Evolutionary conservation across 2,329 filamentous ascomycete species (phyloP), one percentile per base, ranked within the genome.

Genomic region (Fusarium luffae): DNA sequence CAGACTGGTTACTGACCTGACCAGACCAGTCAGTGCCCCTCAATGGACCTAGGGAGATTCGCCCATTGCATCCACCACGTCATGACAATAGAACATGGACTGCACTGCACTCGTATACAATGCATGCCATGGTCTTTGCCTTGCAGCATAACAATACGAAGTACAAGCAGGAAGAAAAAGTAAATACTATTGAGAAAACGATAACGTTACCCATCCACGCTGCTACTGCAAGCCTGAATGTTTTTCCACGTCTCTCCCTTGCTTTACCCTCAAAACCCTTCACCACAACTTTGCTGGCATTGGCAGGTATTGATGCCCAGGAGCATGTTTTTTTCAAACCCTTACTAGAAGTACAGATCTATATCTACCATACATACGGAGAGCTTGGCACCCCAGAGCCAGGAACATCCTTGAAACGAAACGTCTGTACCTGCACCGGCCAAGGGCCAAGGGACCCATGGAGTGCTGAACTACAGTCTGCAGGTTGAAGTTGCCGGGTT

Each of bases 361-460:
- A 41, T 27, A 51, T 55, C 23, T 32, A 28, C 21, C 54, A 54
- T 10, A 54, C 28, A 43, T 23, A 37, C 5, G 32, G 37, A 46
- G 47, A 51, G 60, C 51, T 60, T 60, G 54, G 63, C 49, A 54
- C 14, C 54, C 43, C 30, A 60, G 41, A 64, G 30, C 68, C 51
- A 43, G 68, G 67, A 54, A 55, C 13, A 61, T 61, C 67, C 68
- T 68, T 61, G 68, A 27, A 44, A 40, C 21, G 21, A 44, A 48
- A 42, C 23, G 23, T 58, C 21, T 54, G 68, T 70, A 68, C 68
- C 68, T 70, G 68, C 68, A 58, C 67, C 59, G 44, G 63, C 48
- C 60, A 60, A n/a, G 14, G 46, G 50, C 37, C 23, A 47, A 47
- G 18, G 44, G 44, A 48, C 48, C 62, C 42, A 63, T 44, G 47